These are phyloP conservation scores for Xylariaceae sp. DNA, from an alignment of 2,329 filamentous ascomycete species.

Conservation along the genomic window DNA sequence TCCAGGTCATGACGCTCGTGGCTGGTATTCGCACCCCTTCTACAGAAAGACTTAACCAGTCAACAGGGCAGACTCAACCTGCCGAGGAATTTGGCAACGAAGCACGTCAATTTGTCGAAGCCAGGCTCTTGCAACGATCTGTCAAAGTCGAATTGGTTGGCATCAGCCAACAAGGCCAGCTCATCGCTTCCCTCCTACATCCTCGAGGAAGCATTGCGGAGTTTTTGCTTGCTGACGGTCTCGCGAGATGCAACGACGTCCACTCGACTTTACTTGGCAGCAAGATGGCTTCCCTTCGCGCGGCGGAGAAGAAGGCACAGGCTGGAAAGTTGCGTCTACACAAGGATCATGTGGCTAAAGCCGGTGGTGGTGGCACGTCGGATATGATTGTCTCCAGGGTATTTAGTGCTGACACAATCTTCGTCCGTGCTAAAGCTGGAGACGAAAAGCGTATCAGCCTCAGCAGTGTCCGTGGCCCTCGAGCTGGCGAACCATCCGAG, in stretches of 20 bases:
- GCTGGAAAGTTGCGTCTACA: slow-evolving; percentile 73
- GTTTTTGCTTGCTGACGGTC: slow-evolving; percentile 81
- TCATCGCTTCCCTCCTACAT: slow-evolving; percentile 85
- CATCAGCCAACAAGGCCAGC: slow-evolving; percentile 81
- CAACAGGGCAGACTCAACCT: slow-evolving; percentile 68
- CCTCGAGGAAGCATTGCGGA: slow-evolving; percentile 89
- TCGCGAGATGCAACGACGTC: slow-evolving; percentile 91
- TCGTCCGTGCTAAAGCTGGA: slow-evolving; percentile 79
- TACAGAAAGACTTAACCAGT: slow-evolving; percentile 78
- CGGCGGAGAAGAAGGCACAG: slow-evolving; percentile 83
- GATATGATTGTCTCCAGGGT: slow-evolving; percentile 85
- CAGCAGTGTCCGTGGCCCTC: slow-evolving; percentile 91
- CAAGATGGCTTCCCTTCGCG: slow-evolving; percentile 80
- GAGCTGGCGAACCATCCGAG: slow-evolving; percentile 80
- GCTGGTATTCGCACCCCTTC: slow-evolving; percentile 85
- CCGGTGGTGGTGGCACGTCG: slow-evolving; percentile 57
- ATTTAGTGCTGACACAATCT: slow-evolving; percentile 82
- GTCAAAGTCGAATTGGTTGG: slow-evolving; percentile 81
- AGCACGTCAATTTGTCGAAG: slow-evolving; percentile 82
- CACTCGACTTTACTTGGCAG: slow-evolving; percentile 88
- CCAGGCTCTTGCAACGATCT: slow-evolving; percentile 78
- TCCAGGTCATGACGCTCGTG: slow-evolving; percentile 82
- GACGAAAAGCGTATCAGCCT: slow-evolving; percentile 85
- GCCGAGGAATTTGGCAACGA: slow-evolving; percentile 90
- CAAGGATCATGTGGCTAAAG: slow-evolving; percentile 73